Base-by-base conservation (phyloP, 2,329 filamentous ascomycete species). In the Arachnomyces sp. region DNA sequence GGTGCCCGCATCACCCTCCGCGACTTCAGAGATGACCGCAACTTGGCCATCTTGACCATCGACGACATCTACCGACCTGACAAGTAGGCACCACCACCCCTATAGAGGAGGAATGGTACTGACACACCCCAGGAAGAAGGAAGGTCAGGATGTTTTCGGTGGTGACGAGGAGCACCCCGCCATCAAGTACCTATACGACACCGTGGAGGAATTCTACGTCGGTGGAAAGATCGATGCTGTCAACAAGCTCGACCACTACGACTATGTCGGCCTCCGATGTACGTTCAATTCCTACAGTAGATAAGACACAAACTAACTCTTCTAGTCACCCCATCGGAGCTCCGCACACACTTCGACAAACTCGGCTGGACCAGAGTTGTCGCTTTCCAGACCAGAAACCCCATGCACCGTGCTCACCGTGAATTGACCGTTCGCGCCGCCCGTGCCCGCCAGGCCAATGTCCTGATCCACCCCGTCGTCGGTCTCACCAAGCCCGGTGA, bases 401-500 rank as follows among this genome's bases (percentile, higher is more conserved):
- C 92, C 55, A 98, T 98, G 92, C 92, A 98, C 75, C 85, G 92
- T 59, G 92, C 92, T 64, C 92, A 98, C 71, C 81, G 92, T 69
- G 92, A 98, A 73, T 74, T 98, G 67, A 98, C 92, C 44, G 92
- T 98, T 60, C 88, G 92, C 59, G 92, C 92, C 52, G 92, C 92
- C 51, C 90, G 92, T 57, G 85, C 85, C 43, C 86, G 93, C 68
- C 89, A 95, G 67, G 92, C 92, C 65, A 98, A 98, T 65, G 92
- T 98, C 53, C 84, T 98, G 59, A 98, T 98, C 66, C 92, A 98
- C 74, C 92, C 92, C 46, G 92, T 98, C 50, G 92, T 98, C 50
- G 92, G 92, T 62, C 78, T 98, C 59, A 98, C 92, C 64, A 98
- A 98, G 77, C 92, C 92, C 44, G 92, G 92, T 65, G 92, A 98